Evolutionary conservation across 805 yeast species (phyloP), one percentile per base, ranked within the genome.

Genomic region (Torulaspora indica): DNA sequence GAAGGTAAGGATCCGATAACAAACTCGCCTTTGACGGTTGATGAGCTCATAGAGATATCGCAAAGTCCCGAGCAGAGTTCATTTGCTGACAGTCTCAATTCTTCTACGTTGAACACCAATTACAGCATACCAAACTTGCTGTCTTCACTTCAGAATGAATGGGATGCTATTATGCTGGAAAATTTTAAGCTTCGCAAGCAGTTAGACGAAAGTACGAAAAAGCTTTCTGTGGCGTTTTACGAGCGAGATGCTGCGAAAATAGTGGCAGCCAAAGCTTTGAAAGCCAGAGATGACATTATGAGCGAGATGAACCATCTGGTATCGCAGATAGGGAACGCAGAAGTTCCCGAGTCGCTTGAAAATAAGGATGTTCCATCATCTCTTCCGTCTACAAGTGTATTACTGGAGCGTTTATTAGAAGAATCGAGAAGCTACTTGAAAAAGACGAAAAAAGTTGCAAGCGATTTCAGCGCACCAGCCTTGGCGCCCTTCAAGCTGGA

Each of bases 181-280:
- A 73, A 84, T 15, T 88, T 87, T 57, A 76, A 80, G 31, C 68
- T 90, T 49, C 73, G 93, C 48, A 84, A 85, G 59, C 88, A 84
- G 53, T 70, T 89, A 30, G 76, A 73, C 40, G 69, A 71, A 18
- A 73, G 89, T 1, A 75, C 83, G 46, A 78, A 84, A 53, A 91
- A 88, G 55, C 68, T 90, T 38, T 81, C 93, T 24, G 68, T 83
- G 2, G 82, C 95, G 0, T 67, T 89, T 32, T 90, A 88, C 56
- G 83, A 82, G 57, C 85, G 85, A 51, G 98, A 90, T 61, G 96
- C 97, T 0, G 95, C 96, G 2, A 80, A 85, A 3, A 70, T 90
- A 44, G 96, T 90, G 1, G 95, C 91, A 1, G 81, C 95, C 0
- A 73, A 74, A 27, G 79, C 87, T 1, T 69, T 82, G n/a, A 72